Evolutionary conservation across 1,284 basidiomycete genomes (phyloP), one percentile per base, ranked within the genome.

Genomic region (Leccinum insolens): DNA sequence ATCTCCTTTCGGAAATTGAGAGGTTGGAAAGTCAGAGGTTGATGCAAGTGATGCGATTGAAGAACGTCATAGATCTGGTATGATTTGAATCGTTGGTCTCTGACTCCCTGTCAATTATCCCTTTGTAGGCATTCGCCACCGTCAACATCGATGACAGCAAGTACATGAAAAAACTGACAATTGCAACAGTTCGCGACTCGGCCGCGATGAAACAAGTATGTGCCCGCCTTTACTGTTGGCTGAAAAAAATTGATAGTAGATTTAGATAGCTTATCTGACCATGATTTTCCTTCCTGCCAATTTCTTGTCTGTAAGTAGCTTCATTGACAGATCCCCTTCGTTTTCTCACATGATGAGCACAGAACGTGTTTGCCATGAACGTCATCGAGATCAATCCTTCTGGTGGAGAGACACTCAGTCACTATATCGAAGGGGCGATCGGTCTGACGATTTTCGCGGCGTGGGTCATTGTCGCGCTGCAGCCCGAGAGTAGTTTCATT

Each of bases 211-310:
- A 86, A 73, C 87, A 86, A 67, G 79, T 79, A 65, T 34, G 62
- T 68, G 65, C 78, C 80, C 22, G 6, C 11, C 25, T 22, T 34
- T 31, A 49, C 6, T 15, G 17, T 6, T 14, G 8, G 2, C 37
- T 6, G 15, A 31, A 63, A 4, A 5, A 4, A 5, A 15, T 15
- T 25, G 2, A 71, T 8, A 22, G 20, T 58, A 15, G 8, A 14
- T 41, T 4, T 34, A 80, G 75, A 79, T 83, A 22, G 80, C 85
- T 0, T 88, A 87, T 67, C 75, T 88, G 2, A 86, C 86, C 0
- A 88, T 87, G 84, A 72, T 86, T 28, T 88, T 88, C 73, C 77
- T 88, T 8, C 87, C 87, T 4, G 83, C 84, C 4, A 82, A 82
- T 12, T 84, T 88, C 67, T 76, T 83, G 59, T 82, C 86, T 1